Evolutionary conservation across 2,329 filamentous ascomycete species (phyloP), one percentile per base, ranked within the genome.

Genomic region (Fusarium aywerte): DNA sequence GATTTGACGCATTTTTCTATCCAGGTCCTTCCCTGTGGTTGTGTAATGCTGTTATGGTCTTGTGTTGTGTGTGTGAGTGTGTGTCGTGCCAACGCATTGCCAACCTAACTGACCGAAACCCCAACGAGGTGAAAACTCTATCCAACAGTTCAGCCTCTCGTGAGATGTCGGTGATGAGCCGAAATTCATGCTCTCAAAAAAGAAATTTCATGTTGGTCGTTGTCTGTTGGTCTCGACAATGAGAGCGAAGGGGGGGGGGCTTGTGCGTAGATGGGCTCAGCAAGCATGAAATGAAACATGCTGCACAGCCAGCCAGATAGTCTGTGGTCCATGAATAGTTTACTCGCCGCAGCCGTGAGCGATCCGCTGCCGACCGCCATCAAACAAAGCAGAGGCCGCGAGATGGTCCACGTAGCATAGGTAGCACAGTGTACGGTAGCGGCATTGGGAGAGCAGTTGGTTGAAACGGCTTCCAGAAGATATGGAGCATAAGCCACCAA

Each of bases 221-320:
- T 38, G 21, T 36, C 33, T 29, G 35, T 43, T 47, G 50, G 32
- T 35, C 18, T 60, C 25, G 27, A 21, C 13, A n/a, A n/a, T n/a
- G n/a, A n/a, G n/a, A n/a, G n/a, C n/a, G n/a, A n/a, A n/a, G n/a
- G 27, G 31, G 15, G 29, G 35, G 23, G 32, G 29, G 36, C 39
- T 51, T 64, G 39, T 32, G 48, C 31, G 48, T 47, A 20, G n/a
- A 20, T 42, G 35, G 32, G 32, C 11, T 15, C 13, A 21, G 57
- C 20, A 47, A 23, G 57, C 35, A 63, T 60, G 42, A 47, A 64
- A 53, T 66, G 60, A 68, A 68, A 66, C 60, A 64, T 23, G 40
- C 25, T 43, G 35, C 47, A 62, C 39, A 67, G 35, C 18, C 45
- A 48, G 39, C 45, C 18, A 43, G 15, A 27, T 21, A 25, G 21